A percentile compares a stretch with the other conserved stretches of the same genome.
These are phyloP conservation scores for Candida pseudoviswanathii DNA, from an alignment of 1,139 yeast genomes.

Conservation along the genomic window DNA sequence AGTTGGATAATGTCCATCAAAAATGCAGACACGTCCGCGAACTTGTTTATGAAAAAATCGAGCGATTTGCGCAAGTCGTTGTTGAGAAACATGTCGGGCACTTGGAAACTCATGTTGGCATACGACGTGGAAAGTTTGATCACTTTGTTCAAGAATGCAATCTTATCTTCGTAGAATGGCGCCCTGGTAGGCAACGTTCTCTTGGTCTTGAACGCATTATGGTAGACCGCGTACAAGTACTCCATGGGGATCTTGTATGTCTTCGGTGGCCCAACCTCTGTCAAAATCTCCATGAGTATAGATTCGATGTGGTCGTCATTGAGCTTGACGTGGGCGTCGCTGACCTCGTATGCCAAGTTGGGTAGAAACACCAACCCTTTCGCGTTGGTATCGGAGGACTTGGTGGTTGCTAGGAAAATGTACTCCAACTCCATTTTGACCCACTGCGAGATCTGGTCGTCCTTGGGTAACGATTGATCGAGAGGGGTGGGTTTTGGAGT, in stretches of 20 bases:
- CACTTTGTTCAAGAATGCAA: conserved; percentile 47
- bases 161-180: conserved; percentile 37
- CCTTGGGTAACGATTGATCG: conserved; percentile 11
- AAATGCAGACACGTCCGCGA: conserved; percentile 51
- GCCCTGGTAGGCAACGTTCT: conserved; percentile 47
- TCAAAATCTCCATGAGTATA: conserved; percentile 54
- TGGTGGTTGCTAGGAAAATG: conserved; percentile 43
- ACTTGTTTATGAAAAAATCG: conserved; percentile 30
- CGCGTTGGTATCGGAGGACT: conserved; percentile 11
- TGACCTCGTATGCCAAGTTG: conserved; percentile 41
- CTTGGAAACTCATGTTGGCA: conserved; percentile 69
- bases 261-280: conserved; percentile 50
- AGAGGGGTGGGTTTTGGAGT: conserved; percentile 5
- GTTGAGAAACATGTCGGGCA: conserved; percentile 63
- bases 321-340: conserved; percentile 23
- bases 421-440: conserved; percentile 31
- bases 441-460: conserved; percentile 33
- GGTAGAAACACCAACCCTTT: conserved; percentile 30
- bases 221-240: conserved; percentile 50
- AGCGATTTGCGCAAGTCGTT: conserved; percentile 34
- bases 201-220: conserved; percentile 36
- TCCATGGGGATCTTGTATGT: conserved; percentile 38
- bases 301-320: conserved; percentile 42
- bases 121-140: conserved; percentile 62
- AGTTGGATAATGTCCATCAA: conserved; percentile 58